A percentile compares a stretch with the other conserved stretches of the same genome.
phyloP scores from a whole-genome alignment of 352 stramenopile species.

The Phytopythium delawarense region DNA sequence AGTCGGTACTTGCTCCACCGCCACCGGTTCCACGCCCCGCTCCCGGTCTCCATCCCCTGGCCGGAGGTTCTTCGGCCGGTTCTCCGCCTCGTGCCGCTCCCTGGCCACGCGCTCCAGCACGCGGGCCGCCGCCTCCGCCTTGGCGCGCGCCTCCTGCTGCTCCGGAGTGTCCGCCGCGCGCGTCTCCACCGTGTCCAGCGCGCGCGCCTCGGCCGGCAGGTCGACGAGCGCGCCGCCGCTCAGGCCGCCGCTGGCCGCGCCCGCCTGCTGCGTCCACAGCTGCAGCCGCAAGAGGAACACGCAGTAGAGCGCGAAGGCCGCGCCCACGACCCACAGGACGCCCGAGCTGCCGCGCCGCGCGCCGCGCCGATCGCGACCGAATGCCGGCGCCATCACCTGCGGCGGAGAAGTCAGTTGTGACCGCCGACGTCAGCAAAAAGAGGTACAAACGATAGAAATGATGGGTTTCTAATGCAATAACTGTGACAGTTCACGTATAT shows the following conservation, averaged over 20 bases:
- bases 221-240: background rate
- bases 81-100: background rate
- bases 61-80: background rate
- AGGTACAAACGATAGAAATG: background rate
- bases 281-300: constrained; percentile 22
- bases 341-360: constrained; percentile 14
- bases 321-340: constrained; percentile 11
- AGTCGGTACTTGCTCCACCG: background rate
- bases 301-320: constrained; percentile 24
- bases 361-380: constrained; percentile 2
- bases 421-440: background rate
- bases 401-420: background rate
- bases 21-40: background rate
- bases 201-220: background rate
- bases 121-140: background rate
- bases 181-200: too few relatives aligned
- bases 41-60: background rate
- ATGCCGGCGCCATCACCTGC: background rate
- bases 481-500: too few relatives aligned
- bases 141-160: background rate
- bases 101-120: background rate
- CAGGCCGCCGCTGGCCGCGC: constrained; percentile 10
- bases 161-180: background rate
- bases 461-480: background rate
- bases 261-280: constrained; percentile 9